Evolutionary conservation across 2,329 filamentous ascomycete genomes (phyloP).

Genomic region (Cadophora malorum): DNA sequence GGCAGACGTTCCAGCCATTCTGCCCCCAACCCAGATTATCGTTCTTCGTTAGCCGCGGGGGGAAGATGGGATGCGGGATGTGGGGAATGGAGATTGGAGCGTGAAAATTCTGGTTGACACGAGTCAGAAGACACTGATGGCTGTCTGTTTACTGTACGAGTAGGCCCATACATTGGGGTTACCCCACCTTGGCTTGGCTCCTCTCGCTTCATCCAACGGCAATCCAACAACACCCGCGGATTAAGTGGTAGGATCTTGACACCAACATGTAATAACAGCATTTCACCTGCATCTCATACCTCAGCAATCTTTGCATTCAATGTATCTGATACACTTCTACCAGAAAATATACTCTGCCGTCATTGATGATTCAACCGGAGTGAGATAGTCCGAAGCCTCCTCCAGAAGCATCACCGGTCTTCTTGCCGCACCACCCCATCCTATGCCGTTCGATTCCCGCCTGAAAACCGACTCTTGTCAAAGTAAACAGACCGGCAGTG

Average conservation of each 20-base stretch:
- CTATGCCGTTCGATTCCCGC: neutral
- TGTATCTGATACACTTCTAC: no score
- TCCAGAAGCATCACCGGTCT: neutral
- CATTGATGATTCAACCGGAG: neutral
- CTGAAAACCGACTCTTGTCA: constrained; percentile 5
- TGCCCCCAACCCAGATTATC: neutral
- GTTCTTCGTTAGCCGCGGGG: neutral
- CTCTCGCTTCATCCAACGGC: no score
- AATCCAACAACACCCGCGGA: no score
- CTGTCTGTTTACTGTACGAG: neutral
- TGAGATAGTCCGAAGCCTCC: neutral
- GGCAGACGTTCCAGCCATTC: neutral
- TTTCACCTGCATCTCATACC: no score
- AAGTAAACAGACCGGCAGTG: neutral
- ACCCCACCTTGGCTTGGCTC: no score
- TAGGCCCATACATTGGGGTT: neutral
- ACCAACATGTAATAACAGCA: no score
- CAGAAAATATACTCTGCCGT: neutral
- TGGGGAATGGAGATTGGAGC: constrained; percentile 8
- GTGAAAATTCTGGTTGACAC: constrained; percentile 9
- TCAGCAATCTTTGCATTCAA: no score
- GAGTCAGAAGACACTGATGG: neutral
- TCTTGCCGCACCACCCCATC: neutral
- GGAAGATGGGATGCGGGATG: constrained; percentile 4
- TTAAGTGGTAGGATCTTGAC: no score